Evolutionary conservation across 179 eudicot genomes (phyloP).

Genomic region (Vitellaria paradoxa): DNA sequence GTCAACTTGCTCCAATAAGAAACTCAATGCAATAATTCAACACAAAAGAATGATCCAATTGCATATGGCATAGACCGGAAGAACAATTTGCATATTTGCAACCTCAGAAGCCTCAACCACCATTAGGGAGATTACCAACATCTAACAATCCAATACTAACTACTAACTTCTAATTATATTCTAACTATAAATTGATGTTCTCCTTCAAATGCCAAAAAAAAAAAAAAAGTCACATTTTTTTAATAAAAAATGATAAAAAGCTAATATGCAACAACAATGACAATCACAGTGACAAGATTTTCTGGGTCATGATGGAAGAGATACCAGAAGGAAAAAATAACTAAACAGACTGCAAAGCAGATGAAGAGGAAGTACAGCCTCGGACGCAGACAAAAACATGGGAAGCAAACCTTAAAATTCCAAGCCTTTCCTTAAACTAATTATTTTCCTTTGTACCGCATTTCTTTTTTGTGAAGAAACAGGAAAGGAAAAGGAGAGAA

Average conservation of each 20-base stretch:
- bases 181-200: too few relatives aligned
- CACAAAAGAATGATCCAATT: neutral
- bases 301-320: neutral
- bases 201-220: too few relatives aligned
- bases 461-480: too few relatives aligned
- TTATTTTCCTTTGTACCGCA: too few relatives aligned
- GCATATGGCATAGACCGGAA: neutral
- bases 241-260: too few relatives aligned
- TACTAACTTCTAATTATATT: too few relatives aligned
- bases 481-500: neutral
- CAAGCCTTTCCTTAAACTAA: neutral
- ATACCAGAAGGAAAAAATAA: neutral
- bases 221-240: too few relatives aligned
- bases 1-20: neutral
- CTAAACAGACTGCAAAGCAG: too few relatives aligned
- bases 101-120: neutral
- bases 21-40: neutral
- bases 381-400: neutral
- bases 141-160: neutral
- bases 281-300: neutral
- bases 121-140: neutral
- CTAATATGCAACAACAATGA: neutral
- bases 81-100: neutral
- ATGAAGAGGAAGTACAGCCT: too few relatives aligned
- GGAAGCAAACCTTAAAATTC: neutral